Percentiles rank a stretch among this genome's conserved stretches.
Conservation (phyloP, 1,284 basidiomycete genomes). For the Mrakiaceae sp. region DNA sequence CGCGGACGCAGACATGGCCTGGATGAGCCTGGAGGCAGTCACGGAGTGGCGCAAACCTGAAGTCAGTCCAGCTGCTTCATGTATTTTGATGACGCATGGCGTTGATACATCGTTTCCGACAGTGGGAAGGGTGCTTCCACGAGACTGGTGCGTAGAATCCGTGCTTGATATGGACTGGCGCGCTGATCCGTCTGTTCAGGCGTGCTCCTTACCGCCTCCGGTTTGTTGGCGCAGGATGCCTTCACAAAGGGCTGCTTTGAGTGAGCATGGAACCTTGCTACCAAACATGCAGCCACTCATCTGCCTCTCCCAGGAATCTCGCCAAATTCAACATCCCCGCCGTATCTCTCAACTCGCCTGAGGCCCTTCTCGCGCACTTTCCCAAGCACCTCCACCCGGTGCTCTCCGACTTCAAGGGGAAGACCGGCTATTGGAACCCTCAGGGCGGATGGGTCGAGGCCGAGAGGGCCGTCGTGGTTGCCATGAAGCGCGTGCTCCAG, state of each 20-base stretch:
- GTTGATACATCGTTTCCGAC: too few relatives aligned
- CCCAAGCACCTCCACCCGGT: constrained; percentile 13
- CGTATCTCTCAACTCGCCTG: constrained; percentile 11
- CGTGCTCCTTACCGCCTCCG: background rate
- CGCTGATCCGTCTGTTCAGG: too few relatives aligned
- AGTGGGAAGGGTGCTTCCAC: constrained; percentile 8
- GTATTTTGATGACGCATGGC: too few relatives aligned
- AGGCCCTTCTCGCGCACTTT: constrained; percentile 22
- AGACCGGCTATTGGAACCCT: constrained; percentile 55
- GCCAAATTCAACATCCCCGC: constrained; percentile 1
- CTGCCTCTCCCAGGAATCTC: constrained; percentile 5
- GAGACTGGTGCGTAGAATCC: background rate
- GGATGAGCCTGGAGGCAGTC: background rate
- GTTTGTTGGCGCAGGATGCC: background rate
- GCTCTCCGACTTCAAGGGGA: constrained; percentile 23
- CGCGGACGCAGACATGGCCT: constrained; percentile 30
- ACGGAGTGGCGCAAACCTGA: background rate
- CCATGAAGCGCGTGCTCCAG: constrained; percentile 47
- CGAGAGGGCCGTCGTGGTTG: constrained; percentile 48
- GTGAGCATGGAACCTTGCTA: background rate
- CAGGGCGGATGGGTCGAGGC: constrained; percentile 81
- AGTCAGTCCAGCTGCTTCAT: background rate
- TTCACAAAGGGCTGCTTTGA: background rate
- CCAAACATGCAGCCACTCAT: background rate
- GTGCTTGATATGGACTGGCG: too few relatives aligned